Evolutionary conservation across 225 moss, liverwort and hornwort species (phyloP).

Genomic region (Bryoerythrophyllum caledonicum): DNA sequence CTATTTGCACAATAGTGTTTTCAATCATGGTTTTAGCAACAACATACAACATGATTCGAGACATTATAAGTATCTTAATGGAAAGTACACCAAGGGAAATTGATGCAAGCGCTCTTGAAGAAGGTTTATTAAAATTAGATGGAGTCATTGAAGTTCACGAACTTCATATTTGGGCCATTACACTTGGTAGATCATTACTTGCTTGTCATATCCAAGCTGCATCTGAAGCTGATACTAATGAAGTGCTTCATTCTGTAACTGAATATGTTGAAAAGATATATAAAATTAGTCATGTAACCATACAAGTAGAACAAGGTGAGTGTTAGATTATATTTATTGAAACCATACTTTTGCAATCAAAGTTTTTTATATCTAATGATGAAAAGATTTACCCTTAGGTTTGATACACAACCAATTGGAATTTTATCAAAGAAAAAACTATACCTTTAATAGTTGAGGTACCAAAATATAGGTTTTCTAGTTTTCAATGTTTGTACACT

Average conservation of each 20-base stretch:
- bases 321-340: background rate
- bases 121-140: constrained; percentile 45
- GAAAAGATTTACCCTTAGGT: background rate
- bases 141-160: constrained; percentile 66
- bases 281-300: constrained; percentile 56
- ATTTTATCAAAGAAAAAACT: too few relatives aligned
- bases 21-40: constrained; percentile 64
- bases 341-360: background rate
- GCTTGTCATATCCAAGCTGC: constrained; percentile 67
- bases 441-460: background rate
- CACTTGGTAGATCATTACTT: constrained; percentile 57
- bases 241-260: constrained; percentile 35
- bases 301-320: constrained; percentile 43
- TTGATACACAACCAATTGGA: background rate
- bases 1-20: constrained; percentile 65
- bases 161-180: constrained; percentile 89
- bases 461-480: too few relatives aligned
- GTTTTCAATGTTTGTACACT: too few relatives aligned
- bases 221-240: constrained; percentile 34
- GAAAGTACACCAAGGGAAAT: constrained; percentile 78
- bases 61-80: constrained; percentile 65
- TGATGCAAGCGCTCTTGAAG: constrained; percentile 64
- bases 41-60: constrained; percentile 59
- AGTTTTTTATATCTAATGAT: background rate
- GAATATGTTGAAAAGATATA: constrained; percentile 39